Conservation (phyloP, 768 basidiomycete genomes). For the Clitopilus passeckerianus region DNA sequence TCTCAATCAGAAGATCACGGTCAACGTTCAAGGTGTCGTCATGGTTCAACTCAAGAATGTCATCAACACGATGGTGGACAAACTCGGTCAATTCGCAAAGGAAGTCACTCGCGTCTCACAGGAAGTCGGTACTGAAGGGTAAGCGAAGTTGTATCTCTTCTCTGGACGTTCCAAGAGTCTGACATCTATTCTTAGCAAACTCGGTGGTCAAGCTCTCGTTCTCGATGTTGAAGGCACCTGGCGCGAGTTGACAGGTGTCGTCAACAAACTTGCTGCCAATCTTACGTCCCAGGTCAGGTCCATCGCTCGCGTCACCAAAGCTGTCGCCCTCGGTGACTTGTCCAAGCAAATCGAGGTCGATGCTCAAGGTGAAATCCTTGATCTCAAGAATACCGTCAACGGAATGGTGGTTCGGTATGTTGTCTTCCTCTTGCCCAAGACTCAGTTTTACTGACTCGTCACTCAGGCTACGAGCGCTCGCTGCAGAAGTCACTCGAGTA, state of each 20-base stretch:
- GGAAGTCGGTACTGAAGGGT: conserved; percentile 83
- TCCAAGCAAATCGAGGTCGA: conserved; percentile 91
- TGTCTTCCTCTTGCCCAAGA: background rate
- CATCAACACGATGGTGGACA: conserved; percentile 65
- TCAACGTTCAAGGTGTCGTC: conserved; percentile 71
- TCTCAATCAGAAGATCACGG: conserved; percentile 73
- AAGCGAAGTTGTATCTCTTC: conserved; percentile 7
- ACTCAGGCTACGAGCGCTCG: conserved; percentile 51
- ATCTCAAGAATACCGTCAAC: conserved; percentile 66
- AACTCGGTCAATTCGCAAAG: conserved; percentile 82
- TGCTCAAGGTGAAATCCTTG: conserved; percentile 84
- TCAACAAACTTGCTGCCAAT: conserved; percentile 79
- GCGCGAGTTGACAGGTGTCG: conserved; percentile 78
- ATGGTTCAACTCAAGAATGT: conserved; percentile 81
- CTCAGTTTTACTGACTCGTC: conserved; percentile 25
- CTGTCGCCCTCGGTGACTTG: conserved; percentile 87
- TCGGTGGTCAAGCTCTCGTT: conserved; percentile 84
- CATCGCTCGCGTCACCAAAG: conserved; percentile 90
- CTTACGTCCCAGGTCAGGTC: conserved; percentile 82
- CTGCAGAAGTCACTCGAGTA: conserved; percentile 80
- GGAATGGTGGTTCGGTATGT: conserved; percentile 49
- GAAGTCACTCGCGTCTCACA: conserved; percentile 85
- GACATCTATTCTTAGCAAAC: conserved; percentile 44
- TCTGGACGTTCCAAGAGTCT: background rate
- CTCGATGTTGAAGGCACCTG: conserved; percentile 89